These are phyloP conservation scores for Gastrodia elata DNA, from an alignment of 106 monocot genomes.

Conservation along the genomic window DNA sequence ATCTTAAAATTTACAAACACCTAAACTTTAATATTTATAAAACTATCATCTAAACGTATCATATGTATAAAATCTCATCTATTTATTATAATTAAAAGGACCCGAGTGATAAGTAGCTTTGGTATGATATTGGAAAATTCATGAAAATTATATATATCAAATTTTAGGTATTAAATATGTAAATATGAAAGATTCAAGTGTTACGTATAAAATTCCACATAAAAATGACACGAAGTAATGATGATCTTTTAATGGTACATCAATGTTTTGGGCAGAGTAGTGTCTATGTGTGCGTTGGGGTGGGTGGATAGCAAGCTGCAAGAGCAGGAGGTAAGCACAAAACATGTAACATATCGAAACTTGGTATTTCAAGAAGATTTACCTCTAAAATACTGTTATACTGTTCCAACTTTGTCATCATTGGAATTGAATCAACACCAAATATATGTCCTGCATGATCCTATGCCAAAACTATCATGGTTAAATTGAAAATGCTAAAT, in stretches of 20 bases:
- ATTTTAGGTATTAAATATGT: no score
- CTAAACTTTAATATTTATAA: no score
- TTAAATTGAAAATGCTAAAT: background rate
- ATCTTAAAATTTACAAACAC: no score
- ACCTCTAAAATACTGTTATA: slow-evolving; percentile 82
- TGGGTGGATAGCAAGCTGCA: background rate
- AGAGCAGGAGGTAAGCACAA: slow-evolving; percentile 2
- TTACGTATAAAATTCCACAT: no score
- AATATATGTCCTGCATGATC: slow-evolving; percentile 98
- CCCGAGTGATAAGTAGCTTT: no score
- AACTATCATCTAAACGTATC: no score
- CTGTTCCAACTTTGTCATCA: slow-evolving; percentile 88
- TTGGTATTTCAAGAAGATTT: background rate
- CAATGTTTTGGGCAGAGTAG: background rate
- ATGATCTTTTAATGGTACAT: background rate
- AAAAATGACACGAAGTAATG: background rate
- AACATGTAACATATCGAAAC: background rate
- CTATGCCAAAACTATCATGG: slow-evolving; percentile 22
- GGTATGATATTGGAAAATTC: no score
- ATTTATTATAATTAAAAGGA: no score
- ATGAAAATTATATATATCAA: no score
- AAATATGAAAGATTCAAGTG: no score
- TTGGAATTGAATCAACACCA: slow-evolving; percentile 82
- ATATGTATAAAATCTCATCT: no score
- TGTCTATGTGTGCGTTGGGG: background rate